Percentiles rank a stretch among this genome's conserved stretches.
Evolutionary conservation across 164 flowering plant genomes (phyloP).

Genomic region (Saururus chinensis): DNA sequence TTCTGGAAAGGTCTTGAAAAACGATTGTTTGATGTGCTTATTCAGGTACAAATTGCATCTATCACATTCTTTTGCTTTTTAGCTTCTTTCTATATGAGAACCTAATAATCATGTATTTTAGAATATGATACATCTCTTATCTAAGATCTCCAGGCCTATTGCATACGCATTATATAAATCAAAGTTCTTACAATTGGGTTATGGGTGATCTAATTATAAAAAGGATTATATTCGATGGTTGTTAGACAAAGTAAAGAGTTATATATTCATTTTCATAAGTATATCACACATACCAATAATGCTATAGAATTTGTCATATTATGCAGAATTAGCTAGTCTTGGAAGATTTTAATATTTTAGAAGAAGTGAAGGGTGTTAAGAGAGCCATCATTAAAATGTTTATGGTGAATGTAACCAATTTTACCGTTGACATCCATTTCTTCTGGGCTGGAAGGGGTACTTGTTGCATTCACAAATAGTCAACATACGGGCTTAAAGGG

Average conservation of each 20-base stretch:
- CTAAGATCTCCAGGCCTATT: too few relatives aligned
- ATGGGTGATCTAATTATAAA: too few relatives aligned
- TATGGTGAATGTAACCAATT: conserved; percentile 16
- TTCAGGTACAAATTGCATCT: conserved; percentile 26
- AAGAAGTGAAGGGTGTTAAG: conserved; percentile 28
- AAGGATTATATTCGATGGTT: too few relatives aligned
- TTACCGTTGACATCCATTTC: conserved; percentile 56
- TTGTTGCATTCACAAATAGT: conserved; percentile 44
- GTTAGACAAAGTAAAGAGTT: neutral
- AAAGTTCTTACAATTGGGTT: too few relatives aligned
- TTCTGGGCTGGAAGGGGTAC: conserved; percentile 28
- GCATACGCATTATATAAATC: too few relatives aligned
- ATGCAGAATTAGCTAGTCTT: conserved; percentile 22
- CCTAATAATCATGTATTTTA: too few relatives aligned
- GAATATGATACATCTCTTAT: too few relatives aligned
- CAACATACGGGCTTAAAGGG: too few relatives aligned
- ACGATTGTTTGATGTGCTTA: conserved; percentile 45
- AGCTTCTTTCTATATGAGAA: too few relatives aligned
- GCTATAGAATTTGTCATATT: neutral
- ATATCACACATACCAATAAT: neutral
- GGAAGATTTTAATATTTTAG: conserved; percentile 36
- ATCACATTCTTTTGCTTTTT: neutral
- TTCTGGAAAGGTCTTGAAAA: conserved; percentile 48
- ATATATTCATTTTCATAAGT: neutral
- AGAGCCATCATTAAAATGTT: conserved; percentile 10